Percentiles rank a stretch among this genome's conserved stretches.
These are phyloP conservation scores for Syzygium oleosum DNA, from an alignment of 345 rosid genomes.

Conservation along the genomic window DNA sequence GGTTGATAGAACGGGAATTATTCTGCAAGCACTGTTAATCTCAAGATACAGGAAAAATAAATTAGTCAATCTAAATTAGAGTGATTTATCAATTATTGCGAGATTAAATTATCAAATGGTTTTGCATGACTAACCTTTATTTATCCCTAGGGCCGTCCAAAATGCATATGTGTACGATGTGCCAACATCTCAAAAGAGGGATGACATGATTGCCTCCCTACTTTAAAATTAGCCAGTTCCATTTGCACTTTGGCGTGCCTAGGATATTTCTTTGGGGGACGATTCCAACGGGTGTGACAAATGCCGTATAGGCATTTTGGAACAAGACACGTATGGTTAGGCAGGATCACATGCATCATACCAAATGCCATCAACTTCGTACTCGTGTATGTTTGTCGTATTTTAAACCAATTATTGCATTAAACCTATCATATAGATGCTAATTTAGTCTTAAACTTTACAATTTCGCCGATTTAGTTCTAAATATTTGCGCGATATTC, in stretches of 20 bases:
- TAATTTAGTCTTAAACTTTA: background rate
- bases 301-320: background rate
- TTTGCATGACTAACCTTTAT: background rate
- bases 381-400: fast-evolving
- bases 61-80: background rate
- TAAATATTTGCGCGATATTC: background rate
- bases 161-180: background rate
- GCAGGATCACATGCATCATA: background rate
- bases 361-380: background rate
- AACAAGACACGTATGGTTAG: background rate
- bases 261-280: background rate
- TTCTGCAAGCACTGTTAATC: background rate
- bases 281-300: background rate
- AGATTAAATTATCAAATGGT: background rate
- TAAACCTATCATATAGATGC: fast-evolving
- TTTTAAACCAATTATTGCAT: fast-evolving
- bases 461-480: background rate
- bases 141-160: background rate
- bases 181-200: background rate
- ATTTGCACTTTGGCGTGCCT: background rate
- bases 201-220: background rate
- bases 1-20: background rate
- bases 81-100: background rate
- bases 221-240: background rate
- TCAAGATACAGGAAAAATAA: background rate